phyloP scores from a whole-genome alignment of 177 flowering plant genomes.

The Vitis hybrid region DNA sequence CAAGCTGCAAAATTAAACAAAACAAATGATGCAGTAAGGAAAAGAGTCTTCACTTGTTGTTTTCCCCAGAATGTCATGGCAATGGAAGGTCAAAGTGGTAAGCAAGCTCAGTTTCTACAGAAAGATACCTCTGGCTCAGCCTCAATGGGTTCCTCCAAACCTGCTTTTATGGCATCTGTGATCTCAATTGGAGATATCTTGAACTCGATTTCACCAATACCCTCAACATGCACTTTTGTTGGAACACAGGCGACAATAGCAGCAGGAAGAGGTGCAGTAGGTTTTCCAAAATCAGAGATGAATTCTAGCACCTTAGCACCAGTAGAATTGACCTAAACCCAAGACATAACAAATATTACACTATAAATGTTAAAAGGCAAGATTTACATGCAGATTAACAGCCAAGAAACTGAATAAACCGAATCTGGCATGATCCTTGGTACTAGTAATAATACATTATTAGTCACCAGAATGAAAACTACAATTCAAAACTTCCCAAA shows the following conservation, averaged over 20 bases:
- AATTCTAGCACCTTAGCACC: slow-evolving; percentile 89
- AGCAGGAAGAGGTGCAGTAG: slow-evolving; percentile 88
- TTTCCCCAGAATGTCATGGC: background rate
- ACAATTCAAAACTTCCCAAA: background rate
- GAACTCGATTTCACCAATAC: slow-evolving; percentile 83
- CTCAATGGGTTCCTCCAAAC: slow-evolving; percentile 78
- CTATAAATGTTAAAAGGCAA: background rate
- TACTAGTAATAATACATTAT: background rate
- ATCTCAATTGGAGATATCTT: slow-evolving; percentile 75
- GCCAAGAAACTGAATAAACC: background rate
- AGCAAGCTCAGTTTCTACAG: slow-evolving; percentile 12
- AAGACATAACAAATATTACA: background rate
- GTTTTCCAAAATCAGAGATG: slow-evolving; percentile 86
- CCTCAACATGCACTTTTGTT: slow-evolving; percentile 78
- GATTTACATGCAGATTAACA: background rate
- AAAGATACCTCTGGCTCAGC: slow-evolving; percentile 87
- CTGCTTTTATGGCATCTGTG: slow-evolving; percentile 71
- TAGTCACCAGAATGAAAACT: background rate
- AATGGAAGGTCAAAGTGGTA: slow-evolving; percentile 2
- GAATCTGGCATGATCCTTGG: background rate
- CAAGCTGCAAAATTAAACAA: slow-evolving; percentile 62
- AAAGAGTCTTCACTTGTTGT: background rate
- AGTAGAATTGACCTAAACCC: slow-evolving; percentile 68
- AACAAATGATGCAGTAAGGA: slow-evolving; percentile 10
- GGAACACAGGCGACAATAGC: slow-evolving; percentile 99